Evolutionary conservation across 306 rosid genomes (phyloP).

Genomic region (Casuarina equisetifolia): DNA sequence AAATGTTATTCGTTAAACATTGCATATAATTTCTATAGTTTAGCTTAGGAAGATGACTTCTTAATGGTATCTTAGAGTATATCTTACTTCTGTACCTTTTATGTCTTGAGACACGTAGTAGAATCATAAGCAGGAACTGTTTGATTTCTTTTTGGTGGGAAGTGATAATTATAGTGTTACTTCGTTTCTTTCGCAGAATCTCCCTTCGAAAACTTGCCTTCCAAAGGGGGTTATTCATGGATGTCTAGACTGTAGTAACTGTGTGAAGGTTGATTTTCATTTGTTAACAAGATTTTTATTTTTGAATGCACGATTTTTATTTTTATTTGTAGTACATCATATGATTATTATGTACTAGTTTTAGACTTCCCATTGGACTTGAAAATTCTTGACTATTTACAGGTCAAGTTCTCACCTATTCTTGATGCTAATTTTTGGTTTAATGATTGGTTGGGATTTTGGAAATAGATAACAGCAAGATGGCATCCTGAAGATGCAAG

Average conservation of each 20-base stretch:
- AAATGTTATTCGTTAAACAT: background rate
- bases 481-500: slow-evolving; percentile 75
- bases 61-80: background rate
- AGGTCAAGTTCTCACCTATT: slow-evolving; percentile 7
- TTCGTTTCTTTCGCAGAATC: slow-evolving; percentile 39
- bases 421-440: slow-evolving; percentile 11
- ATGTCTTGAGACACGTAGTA: slow-evolving; percentile 3
- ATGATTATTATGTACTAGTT: slow-evolving; percentile 21
- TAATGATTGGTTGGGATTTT: slow-evolving; percentile 23
- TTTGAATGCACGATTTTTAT: too few relatives aligned
- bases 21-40: background rate
- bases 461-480: slow-evolving; percentile 73
- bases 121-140: background rate
- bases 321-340: too few relatives aligned
- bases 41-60: background rate
- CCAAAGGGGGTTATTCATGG: slow-evolving; percentile 64
- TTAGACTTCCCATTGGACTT: slow-evolving; percentile 26
- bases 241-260: slow-evolving; percentile 61
- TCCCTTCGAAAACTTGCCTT: slow-evolving; percentile 38
- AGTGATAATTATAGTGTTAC: background rate
- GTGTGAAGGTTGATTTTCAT: slow-evolving; percentile 52
- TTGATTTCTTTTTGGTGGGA: background rate
- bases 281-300: slow-evolving; percentile 21
- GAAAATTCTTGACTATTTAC: slow-evolving; percentile 16
- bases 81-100: background rate